Evolutionary conservation across 2,329 filamentous ascomycete species (phyloP), one percentile per base, ranked within the genome.

Genomic region (Seiridium unicorne): DNA sequence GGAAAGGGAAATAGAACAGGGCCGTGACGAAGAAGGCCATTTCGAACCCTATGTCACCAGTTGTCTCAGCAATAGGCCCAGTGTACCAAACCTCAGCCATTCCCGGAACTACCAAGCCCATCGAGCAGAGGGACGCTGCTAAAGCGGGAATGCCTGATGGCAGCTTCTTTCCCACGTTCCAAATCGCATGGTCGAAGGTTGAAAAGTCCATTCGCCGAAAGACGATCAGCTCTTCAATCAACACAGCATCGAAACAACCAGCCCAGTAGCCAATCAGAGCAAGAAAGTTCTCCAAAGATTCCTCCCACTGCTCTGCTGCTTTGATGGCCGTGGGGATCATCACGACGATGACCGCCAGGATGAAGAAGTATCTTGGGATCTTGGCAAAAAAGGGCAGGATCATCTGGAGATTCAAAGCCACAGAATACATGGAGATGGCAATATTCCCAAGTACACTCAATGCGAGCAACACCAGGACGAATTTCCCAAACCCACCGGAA

Each of bases 121-220:
- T 77, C 55, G 75, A 79, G n/a, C 80, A 65, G 3, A 80, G 46
- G 2, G 75, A 82, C 2, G 81, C 79, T 2, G 70, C 70, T 10
- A 84, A 63, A 3, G 82, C 82, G 1, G 82, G 78, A 4, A 79
- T 56, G 3, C 82, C 82, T 0, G 76, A 68, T 0, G 82, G 81
- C 32, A 84, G 70, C 62, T 71, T 72, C 13, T 68, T 66, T 4
- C 76, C 78, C 1, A 79, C 74, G 54, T 81, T 79, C 81, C 81
- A 84, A 57, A 76, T 74, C 7, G 73, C 71, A 35, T 77, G 74
- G 58, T 84, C 79, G 64, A 79, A 84, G 0, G 75, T 73, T 1
- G 72, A 69, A 59, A 75, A 81, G 60, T 79, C 70, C 58, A 77
- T 71, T 18, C 73, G 70, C 10, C 81, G 79, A 65, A 84, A 82